A percentile compares a stretch with the other conserved stretches of the same genome.
Evolutionary conservation across 768 basidiomycete genomes (phyloP).

Genomic region (Sutorius australiensis): DNA sequence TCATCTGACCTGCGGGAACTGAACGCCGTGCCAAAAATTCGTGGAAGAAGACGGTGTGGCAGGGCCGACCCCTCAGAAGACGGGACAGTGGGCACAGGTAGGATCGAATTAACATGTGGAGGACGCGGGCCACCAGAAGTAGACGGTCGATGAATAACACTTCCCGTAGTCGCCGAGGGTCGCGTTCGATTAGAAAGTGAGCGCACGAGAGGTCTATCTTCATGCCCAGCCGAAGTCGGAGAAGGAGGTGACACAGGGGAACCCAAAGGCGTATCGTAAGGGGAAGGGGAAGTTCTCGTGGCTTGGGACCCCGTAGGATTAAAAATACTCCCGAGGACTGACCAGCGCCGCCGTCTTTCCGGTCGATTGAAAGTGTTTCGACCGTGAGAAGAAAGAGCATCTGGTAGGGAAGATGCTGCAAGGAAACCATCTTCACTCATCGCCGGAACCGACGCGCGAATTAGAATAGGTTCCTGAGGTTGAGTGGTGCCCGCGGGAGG

Average conservation of each 20-base stretch:
- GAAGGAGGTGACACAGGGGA: slow-evolving; percentile 16
- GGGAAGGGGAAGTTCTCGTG: slow-evolving; percentile 27
- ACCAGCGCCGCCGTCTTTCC: slow-evolving; percentile 62
- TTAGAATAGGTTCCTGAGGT: slow-evolving; percentile 66
- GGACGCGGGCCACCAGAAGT: slow-evolving; percentile 32
- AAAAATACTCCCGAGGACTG: slow-evolving; percentile 54
- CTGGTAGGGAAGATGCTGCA: slow-evolving; percentile 46
- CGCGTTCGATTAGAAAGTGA: slow-evolving; percentile 25
- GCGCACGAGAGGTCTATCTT: slow-evolving; percentile 22
- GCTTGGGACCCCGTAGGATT: slow-evolving; percentile 21
- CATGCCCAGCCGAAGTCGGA: slow-evolving; percentile 19
- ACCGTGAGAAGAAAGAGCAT: slow-evolving; percentile 34
- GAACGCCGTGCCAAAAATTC: slow-evolving; percentile 66
- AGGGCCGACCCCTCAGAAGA: slow-evolving; percentile 33
- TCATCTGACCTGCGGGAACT: slow-evolving; percentile 58
- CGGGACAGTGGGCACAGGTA: slow-evolving; percentile 26
- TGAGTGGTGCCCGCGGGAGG: slow-evolving; percentile 66
- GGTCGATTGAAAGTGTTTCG: slow-evolving; percentile 31
- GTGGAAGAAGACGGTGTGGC: slow-evolving; percentile 66
- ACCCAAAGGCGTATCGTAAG: slow-evolving; percentile 16
- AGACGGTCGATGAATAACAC: slow-evolving; percentile 29
- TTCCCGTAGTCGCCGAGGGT: slow-evolving; percentile 10
- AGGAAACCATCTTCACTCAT: slow-evolving; percentile 42
- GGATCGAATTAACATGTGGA: slow-evolving; percentile 15
- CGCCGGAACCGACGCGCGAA: slow-evolving; percentile 43